Conservation (phyloP, 441 rosid genomes). For the Capsella rubella region DNA sequence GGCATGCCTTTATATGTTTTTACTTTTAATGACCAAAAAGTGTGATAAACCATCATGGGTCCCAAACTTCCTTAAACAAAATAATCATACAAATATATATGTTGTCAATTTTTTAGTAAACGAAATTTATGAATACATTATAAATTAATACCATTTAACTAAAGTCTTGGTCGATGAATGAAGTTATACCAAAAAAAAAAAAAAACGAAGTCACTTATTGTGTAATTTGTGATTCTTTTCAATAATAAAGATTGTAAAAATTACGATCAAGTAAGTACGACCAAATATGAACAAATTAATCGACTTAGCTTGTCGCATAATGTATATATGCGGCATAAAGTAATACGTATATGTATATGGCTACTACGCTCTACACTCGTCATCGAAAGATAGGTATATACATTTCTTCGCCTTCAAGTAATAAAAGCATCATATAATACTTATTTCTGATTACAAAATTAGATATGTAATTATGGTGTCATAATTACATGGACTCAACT, state of each 20-base stretch:
- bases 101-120: neutral
- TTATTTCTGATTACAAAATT: neutral
- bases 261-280: neutral
- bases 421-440: slow-evolving; percentile 23
- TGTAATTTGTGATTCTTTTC: neutral
- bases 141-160: neutral
- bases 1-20: slow-evolving; percentile 42
- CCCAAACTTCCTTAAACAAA: slow-evolving; percentile 42
- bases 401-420: slow-evolving; percentile 37
- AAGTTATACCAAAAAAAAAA: too few species aligned
- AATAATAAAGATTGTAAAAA: neutral
- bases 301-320: neutral
- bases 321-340: neutral
- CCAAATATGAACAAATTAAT: slow-evolving; percentile 4
- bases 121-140: neutral
- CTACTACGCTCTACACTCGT: neutral
- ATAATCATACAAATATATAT: slow-evolving; percentile 26
- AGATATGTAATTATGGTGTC: too few species aligned
- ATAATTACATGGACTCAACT: too few species aligned
- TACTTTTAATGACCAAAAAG: slow-evolving; percentile 42
- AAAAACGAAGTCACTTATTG: neutral
- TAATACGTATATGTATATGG: neutral
- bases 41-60: slow-evolving; percentile 34
- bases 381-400: slow-evolving; percentile 34
- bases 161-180: too few species aligned